Evolutionary conservation across 116 monocot genomes (phyloP), one percentile per base, ranked within the genome.

Genomic region (Zostera marina): DNA sequence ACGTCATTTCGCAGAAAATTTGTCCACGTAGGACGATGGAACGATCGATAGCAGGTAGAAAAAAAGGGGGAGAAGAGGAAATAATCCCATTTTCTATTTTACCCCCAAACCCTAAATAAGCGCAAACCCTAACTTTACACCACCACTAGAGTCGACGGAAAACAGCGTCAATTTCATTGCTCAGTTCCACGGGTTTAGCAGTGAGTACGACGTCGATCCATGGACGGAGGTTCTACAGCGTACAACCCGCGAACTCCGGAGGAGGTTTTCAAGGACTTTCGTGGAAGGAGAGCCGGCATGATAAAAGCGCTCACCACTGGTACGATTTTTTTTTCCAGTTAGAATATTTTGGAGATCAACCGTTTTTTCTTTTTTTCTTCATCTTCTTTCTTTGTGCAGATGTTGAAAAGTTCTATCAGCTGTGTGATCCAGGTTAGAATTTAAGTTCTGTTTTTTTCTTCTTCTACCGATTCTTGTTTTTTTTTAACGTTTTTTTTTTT

Each of bases 221-320:
- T 66, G 41, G 48, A 22, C 1, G 51, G 9, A 40, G 47, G 51
- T 25, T 43, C 64, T 17, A 64, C 51, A 12, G 39, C 60, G 52
- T 76, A 71, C 63, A 76, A 67, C 60, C 76, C 76, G 21, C 61
- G 60, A 20, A 72, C 76, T n/a, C 59, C 63, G 22, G 71, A 76
- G 59, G 76, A 76, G 68, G 76, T 76, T 17, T 72, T 68, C 47
- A 45, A 48, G 59, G 77, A 77, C 51, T 77, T 68, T 56, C 64
- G 55, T 45, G 72, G 72, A 10, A 52, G 72, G 53, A 68, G 72
- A 26, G 60, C 64, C 65, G 77, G 60, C 64, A 64, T 77, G 59
- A 65, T 77, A 60, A 77, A 68, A 65, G 77, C 77, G 13, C 64
- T 77, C 23, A 77, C 77, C 4, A 68, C 72, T 5, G 77, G 77